These are phyloP conservation scores for Sugiyamaella sp. DNA, from an alignment of 1,139 yeast genomes.

Conservation along the genomic window DNA sequence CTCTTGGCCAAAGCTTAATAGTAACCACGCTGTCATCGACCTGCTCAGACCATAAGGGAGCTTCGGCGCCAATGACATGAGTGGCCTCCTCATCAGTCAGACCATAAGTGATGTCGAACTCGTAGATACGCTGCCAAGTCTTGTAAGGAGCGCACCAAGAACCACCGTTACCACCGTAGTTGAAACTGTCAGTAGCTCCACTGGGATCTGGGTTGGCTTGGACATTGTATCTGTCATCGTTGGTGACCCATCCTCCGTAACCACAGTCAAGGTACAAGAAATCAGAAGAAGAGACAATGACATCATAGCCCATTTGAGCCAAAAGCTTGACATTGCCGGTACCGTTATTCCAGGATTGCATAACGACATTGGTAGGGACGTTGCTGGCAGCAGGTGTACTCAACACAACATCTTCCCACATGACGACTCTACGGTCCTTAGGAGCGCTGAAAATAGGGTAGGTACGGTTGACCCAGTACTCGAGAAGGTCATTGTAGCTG, in stretches of 20 bases:
- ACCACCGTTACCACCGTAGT: conserved; percentile 46
- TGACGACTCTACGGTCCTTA: conserved; percentile 42
- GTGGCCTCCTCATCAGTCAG: conserved; percentile 44
- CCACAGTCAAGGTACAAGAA: conserved; percentile 55
- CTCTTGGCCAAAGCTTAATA: conserved; percentile 53
- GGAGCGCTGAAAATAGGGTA: conserved; percentile 45
- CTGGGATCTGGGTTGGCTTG: conserved; percentile 37
- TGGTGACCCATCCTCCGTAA: conserved; percentile 49
- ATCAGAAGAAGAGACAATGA: conserved; percentile 47
- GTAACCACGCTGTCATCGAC: conserved; percentile 47
- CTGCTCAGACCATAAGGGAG: conserved; percentile 53
- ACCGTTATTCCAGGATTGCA: conserved; percentile 50
- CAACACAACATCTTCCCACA: conserved; percentile 56
- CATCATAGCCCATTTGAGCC: conserved; percentile 48
- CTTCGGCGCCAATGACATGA: conserved; percentile 52
- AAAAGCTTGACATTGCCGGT: conserved; percentile 41
- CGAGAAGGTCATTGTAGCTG: conserved; percentile 44
- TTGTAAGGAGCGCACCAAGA: conserved; percentile 58
- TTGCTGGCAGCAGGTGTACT: conserved; percentile 30
- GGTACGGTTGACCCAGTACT: conserved; percentile 48
- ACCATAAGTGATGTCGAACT: conserved; percentile 45
- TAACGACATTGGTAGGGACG: conserved; percentile 43
- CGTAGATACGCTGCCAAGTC: conserved; percentile 54
- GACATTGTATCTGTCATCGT: conserved; percentile 45
- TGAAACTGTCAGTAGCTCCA: conserved; percentile 33